Evolutionary conservation across 257 asterid genomes (phyloP), one percentile per base, ranked within the genome.

Genomic region (Linderniella brevidens): DNA sequence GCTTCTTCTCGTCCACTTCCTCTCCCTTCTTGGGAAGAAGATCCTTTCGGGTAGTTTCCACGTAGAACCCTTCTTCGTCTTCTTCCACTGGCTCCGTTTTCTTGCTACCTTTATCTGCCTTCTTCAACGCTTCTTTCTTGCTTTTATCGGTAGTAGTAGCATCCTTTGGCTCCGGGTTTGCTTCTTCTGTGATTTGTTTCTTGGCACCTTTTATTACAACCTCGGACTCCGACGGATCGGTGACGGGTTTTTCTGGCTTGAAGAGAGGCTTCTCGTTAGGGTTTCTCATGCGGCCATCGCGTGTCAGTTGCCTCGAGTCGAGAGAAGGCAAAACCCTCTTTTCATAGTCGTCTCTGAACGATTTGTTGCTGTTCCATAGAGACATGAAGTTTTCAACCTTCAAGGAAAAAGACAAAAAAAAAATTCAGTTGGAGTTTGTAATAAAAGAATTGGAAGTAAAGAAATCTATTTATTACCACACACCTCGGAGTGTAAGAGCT

Each of bases 221-320:
- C 55, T 73, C 83, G 0, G 82, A 35, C 45, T 56, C 56, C 37
- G 68, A 47, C 11, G 70, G 32, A 25, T 25, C 32, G 32, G 32
- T 6, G 3, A 25, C 54, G 48, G 74, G 37, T 20, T 55, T 48
- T 50, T 54, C 70, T 9, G 49, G 59, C 32, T 40, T 54, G 35
- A 75, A 54, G 8, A 77, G 58, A 32, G 80, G 86, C 67, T 80
- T 79, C 76, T 83, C 95, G 0, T 50, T 69, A 4, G 73, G 76
- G 48, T 77, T 75, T 64, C 83, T 80, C 77, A 66, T 44, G 32
- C 90, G 67, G 14, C 86, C 95, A 53, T 83, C 90, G 57, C 55
- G 57, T 55, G 80, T 70, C 62, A 83, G 52, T 62, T 75, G 90
- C 49, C 93, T 71, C 57, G 48, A 54, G 56, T 83, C 95, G 1